These are phyloP conservation scores for Entomortierella beljakovae DNA, from an alignment of 192 early-diverging fungal species.

Conservation along the genomic window DNA sequence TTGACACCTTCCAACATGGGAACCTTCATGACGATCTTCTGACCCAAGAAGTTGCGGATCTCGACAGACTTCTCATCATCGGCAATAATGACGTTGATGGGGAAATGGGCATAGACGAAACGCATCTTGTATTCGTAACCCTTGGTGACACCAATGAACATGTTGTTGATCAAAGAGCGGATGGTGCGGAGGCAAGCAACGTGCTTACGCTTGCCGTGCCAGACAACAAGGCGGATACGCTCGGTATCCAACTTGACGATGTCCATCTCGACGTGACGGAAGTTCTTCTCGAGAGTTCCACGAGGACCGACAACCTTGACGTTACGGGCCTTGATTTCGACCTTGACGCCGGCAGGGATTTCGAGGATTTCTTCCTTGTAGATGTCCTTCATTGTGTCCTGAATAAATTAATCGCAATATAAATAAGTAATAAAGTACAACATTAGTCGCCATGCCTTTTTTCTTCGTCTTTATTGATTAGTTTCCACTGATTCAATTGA, in stretches of 20 bases:
- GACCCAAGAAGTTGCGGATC: slow-evolving; percentile 99
- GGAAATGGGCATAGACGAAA: slow-evolving; percentile 99
- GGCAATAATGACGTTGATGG: slow-evolving; percentile 94
- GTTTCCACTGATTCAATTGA: too few species aligned
- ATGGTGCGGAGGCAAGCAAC: slow-evolving; percentile 98
- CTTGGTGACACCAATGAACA: slow-evolving; percentile 98
- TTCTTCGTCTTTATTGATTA: too few species aligned
- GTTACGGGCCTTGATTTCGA: slow-evolving; percentile 89
- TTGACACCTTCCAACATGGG: slow-evolving; percentile 87
- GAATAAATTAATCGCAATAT: neutral
- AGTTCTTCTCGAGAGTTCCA: slow-evolving; percentile 87
- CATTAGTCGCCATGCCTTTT: too few species aligned
- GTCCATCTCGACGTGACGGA: slow-evolving; percentile 96
- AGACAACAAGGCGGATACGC: slow-evolving; percentile 89
- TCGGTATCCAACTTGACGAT: slow-evolving; percentile 75
- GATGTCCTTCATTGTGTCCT: slow-evolving; percentile 88
- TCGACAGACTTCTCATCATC: slow-evolving; percentile 83
- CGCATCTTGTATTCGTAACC: slow-evolving; percentile 99
- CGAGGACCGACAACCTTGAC: slow-evolving; percentile 93
- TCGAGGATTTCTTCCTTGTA: slow-evolving; percentile 87
- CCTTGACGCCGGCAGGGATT: slow-evolving; percentile 90
- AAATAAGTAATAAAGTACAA: too few species aligned
- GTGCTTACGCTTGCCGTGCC: slow-evolving; percentile 98
- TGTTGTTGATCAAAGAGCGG: slow-evolving; percentile 94
- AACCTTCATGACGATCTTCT: slow-evolving; percentile 92